Evolutionary conservation across 441 rosid species (phyloP).

Genomic region (Hura crepitans): DNA sequence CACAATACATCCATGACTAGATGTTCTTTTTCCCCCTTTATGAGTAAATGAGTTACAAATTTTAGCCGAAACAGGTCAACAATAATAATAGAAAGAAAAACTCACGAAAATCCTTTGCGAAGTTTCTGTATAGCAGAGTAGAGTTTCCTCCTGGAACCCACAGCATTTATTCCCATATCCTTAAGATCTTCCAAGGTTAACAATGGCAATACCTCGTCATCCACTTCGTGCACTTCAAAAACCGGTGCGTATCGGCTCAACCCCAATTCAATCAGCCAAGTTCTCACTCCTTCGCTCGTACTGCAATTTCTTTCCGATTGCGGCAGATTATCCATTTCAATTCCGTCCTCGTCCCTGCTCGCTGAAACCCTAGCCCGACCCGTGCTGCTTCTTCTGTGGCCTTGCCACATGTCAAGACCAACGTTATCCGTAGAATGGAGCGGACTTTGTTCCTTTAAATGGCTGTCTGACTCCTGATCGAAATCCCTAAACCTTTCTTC

Average conservation of each 20-base stretch:
- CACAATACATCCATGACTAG: constrained; percentile 22
- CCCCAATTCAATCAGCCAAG: constrained; percentile 58
- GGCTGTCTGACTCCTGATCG: constrained; percentile 45
- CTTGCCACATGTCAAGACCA: constrained; percentile 38
- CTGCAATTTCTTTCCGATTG: constrained; percentile 28
- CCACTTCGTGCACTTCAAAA: constrained; percentile 70
- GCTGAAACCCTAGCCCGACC: constrained; percentile 35
- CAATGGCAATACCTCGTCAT: constrained; percentile 58
- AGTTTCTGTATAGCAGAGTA: constrained; percentile 61
- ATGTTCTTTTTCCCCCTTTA: constrained; percentile 8
- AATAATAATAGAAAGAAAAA: constrained; percentile 12
- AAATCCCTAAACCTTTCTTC: constrained; percentile 43
- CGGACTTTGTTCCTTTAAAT: constrained; percentile 39
- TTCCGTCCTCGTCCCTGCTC: constrained; percentile 27
- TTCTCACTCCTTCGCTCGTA: constrained; percentile 45
- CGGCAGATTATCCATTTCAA: constrained; percentile 31
- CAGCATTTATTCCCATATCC: constrained; percentile 74
- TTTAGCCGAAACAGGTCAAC: constrained; percentile 1
- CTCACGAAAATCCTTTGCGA: constrained; percentile 50
- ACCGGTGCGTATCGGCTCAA: constrained; percentile 64
- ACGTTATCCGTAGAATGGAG: constrained; percentile 43
- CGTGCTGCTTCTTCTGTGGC: constrained; percentile 29
- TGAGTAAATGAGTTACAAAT: background rate
- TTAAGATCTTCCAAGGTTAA: constrained; percentile 67
- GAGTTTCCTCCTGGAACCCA: constrained; percentile 63